Evolutionary conservation across 192 early-diverging fungal species (phyloP).

Genomic region (Entophlyctis helioformis): DNA sequence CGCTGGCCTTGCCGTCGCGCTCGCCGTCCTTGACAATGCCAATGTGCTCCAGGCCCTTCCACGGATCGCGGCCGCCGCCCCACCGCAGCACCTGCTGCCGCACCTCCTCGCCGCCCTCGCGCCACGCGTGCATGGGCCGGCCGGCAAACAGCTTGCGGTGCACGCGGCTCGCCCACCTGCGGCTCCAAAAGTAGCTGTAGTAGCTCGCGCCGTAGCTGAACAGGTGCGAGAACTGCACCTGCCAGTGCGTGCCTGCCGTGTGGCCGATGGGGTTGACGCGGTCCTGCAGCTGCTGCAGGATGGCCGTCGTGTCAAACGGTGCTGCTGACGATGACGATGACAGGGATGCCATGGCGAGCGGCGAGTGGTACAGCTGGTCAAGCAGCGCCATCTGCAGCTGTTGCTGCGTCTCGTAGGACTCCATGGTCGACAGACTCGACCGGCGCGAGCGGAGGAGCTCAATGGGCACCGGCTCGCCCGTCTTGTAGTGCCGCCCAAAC

Average conservation of each 20-base stretch:
- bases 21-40: constrained; percentile 20
- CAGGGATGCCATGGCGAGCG: constrained; percentile 9
- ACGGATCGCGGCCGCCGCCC: constrained; percentile 92
- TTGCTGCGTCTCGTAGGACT: constrained; percentile 67
- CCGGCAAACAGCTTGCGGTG: constrained; percentile 60
- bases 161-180: constrained; percentile 66
- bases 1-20: constrained; percentile 4
- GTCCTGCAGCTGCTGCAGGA: constrained; percentile 51
- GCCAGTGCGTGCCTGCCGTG: constrained; percentile 69
- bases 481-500: constrained; percentile 67
- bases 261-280: constrained; percentile 55
- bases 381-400: constrained; percentile 87
- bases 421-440: constrained; percentile 14
- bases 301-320: constrained; percentile 41
- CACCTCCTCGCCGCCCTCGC: constrained; percentile 50
- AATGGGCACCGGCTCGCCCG: constrained; percentile 44
- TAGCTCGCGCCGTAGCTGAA: constrained; percentile 87
- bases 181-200: constrained; percentile 88
- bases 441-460: constrained; percentile 7
- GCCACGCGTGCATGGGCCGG: constrained; percentile 47
- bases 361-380: constrained; percentile 83
- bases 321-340: background rate
- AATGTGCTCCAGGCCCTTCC: constrained; percentile 38
- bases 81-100: constrained; percentile 64
- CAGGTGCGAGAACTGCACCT: constrained; percentile 83